A percentile compares a stretch with the other conserved stretches of the same genome.
Evolutionary conservation across 805 yeast species (phyloP).

Genomic region (Lachancea quebecensis): DNA sequence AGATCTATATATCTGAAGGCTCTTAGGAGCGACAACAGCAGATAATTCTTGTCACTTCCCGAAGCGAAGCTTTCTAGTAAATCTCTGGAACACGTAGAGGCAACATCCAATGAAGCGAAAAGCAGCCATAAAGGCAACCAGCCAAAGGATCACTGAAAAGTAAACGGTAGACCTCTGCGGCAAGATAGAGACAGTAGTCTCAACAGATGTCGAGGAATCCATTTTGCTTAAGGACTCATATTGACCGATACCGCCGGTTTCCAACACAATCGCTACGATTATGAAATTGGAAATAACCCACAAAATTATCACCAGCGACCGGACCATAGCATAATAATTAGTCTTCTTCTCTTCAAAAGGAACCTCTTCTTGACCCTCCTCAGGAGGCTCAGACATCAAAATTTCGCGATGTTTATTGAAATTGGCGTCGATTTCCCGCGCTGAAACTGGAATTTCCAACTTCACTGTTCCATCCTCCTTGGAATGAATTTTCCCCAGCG

Average conservation of each 20-base stretch:
- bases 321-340: conserved; percentile 81
- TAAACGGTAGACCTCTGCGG: conserved; percentile 53
- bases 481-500: conserved; percentile 82
- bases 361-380: conserved; percentile 31
- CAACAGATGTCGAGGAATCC: conserved; percentile 11
- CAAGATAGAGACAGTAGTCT: conserved; percentile 19
- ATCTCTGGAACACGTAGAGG: conserved; percentile 42
- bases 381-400: conserved; percentile 39
- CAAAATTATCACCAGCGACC: conserved; percentile 79
- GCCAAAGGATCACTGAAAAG: conserved; percentile 81
- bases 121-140: conserved; percentile 85
- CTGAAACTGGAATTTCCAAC: conserved; percentile 68
- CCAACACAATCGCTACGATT: conserved; percentile 73
- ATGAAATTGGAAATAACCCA: conserved; percentile 89
- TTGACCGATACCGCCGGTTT: conserved; percentile 69
- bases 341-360: conserved; percentile 51
- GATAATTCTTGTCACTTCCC: background rate
- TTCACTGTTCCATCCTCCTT: conserved; percentile 58
- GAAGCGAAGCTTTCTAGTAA: conserved; percentile 18
- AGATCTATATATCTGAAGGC: too few species aligned
- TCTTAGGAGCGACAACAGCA: background rate
- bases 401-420: conserved; percentile 60
- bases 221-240: conserved; percentile 21
- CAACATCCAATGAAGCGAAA: conserved; percentile 74
- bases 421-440: conserved; percentile 65